Base-by-base conservation (phyloP, 1,139 yeast genomes). In the Blastobotrys proliferans region DNA sequence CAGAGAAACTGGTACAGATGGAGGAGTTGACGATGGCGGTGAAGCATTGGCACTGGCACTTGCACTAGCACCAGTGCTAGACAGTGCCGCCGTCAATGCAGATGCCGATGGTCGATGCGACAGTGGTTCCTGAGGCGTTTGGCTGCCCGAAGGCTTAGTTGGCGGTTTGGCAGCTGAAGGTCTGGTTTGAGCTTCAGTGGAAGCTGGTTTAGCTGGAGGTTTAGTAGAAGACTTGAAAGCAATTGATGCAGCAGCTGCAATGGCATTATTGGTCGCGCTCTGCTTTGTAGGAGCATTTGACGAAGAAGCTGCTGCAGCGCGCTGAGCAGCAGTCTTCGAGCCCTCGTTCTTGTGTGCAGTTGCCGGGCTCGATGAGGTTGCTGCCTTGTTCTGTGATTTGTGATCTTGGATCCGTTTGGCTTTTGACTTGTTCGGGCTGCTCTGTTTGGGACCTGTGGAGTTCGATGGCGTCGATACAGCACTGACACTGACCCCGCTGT, bases 341-440 rank as follows among this genome's bases (percentile, higher is more conserved):
- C 18, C 32, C 9, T 34, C 19, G 6, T 34, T 46, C 3, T 38
- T 35, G 21, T 35, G 33, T 1, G 48, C 42, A 4, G 50, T 48
- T 1, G 50, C 48, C 9, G 44, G 38, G 28, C 17, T 30, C 26
- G 17, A 27, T n/a, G 20, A 26, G 18, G 6, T 22, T n/a, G 27
- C 14, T 20, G 16, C 24, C 17, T 26, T 25, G n/a, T 31, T 20
- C 33, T 35, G 41, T 20, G 29, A 32, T 27, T 26, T 33, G 26
- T 17, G 34, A 16, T 35, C 40, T 25, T 35, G 35, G 14, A 9
- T 27, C 36, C 35, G 33, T 32, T 30, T 41, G 4, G 36, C 33
- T 11, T 31, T 28, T 8, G 51, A 42, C 40, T 48, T 45, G 32
- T 49, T 47, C 27, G 52, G 51, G 38, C 49, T 44, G 9, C 33